Percentiles rank a stretch among this genome's conserved stretches.
Evolutionary conservation across 176 grass and related monocot species (phyloP).

Genomic region (Guadua angustifolia): DNA sequence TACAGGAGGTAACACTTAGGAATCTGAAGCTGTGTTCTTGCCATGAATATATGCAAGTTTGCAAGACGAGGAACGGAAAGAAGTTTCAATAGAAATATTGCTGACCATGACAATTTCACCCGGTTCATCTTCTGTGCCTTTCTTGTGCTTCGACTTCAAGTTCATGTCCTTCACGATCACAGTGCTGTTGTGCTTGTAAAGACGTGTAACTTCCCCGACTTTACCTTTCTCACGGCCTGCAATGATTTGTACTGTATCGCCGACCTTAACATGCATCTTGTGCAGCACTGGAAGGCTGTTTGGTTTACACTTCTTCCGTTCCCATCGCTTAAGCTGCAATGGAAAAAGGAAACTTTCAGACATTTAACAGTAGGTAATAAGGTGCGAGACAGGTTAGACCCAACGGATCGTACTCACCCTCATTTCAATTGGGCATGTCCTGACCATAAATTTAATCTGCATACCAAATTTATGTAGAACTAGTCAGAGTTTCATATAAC

Average conservation of each 20-base stretch:
- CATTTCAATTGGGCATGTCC: slow-evolving; percentile 70
- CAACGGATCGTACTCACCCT: slow-evolving; percentile 49
- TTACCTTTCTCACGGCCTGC: slow-evolving; percentile 91
- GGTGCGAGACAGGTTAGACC: background rate
- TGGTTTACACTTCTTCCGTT: slow-evolving; percentile 90
- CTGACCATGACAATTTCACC: slow-evolving; percentile 90
- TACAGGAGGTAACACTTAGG: slow-evolving; percentile 5
- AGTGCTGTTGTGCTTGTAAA: slow-evolving; percentile 93
- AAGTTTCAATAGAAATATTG: slow-evolving; percentile 6
- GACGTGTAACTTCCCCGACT: slow-evolving; percentile 67
- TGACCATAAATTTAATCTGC: slow-evolving; percentile 65
- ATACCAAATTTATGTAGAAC: slow-evolving; percentile 6
- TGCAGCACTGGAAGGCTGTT: slow-evolving; percentile 88
- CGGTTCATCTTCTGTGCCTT: slow-evolving; percentile 76
- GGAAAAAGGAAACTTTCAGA: background rate
- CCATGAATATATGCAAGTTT: background rate
- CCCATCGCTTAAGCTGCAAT: slow-evolving; percentile 86
- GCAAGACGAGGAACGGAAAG: background rate
- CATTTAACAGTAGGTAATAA: background rate
- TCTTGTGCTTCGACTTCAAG: slow-evolving; percentile 97
- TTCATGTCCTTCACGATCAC: slow-evolving; percentile 89
- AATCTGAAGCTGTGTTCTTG: slow-evolving; percentile 15
- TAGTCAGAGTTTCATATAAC: slow-evolving; percentile 35
- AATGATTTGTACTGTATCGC: slow-evolving; percentile 86
- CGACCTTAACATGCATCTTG: slow-evolving; percentile 94